Percentiles rank a stretch among this genome's conserved stretches.
Evolutionary conservation across 2,329 filamentous ascomycete species (phyloP).

Genomic region (Botrytis byssoidea): DNA sequence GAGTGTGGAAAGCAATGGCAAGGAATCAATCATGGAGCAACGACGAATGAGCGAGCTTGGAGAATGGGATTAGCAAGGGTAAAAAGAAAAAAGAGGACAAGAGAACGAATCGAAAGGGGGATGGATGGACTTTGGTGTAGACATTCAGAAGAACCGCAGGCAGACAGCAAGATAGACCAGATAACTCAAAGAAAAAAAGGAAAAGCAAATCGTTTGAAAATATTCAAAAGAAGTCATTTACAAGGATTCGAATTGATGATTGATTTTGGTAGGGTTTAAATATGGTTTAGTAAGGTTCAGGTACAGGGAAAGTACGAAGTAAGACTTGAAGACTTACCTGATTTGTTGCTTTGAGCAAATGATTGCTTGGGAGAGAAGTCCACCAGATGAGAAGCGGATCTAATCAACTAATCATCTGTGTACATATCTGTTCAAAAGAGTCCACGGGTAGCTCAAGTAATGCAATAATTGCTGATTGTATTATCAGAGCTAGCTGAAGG

Average conservation of each 20-base stretch:
- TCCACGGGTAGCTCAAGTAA: conserved; percentile 5
- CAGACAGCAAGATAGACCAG: not conserved
- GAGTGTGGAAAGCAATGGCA: not conserved
- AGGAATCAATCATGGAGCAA: not conserved
- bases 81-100: not conserved
- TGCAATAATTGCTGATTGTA: not conserved
- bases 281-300: conserved; percentile 10
- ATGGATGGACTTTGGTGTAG: not conserved
- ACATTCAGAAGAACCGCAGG: not conserved
- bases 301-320: conserved; percentile 9
- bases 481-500: not conserved
- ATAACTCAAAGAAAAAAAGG: not conserved
- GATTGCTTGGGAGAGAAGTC: conserved; percentile 6
- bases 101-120: not conserved
- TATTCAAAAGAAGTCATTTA: not conserved
- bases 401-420: conserved; percentile 4
- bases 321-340: conserved; percentile 4
- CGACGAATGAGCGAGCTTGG: not conserved
- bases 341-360: conserved; percentile 11
- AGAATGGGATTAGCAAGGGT: conserved; percentile 13
- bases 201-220: not conserved
- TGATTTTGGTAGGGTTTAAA: conserved; percentile 6
- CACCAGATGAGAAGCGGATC: not conserved
- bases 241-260: not conserved
- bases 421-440: not conserved